Evolutionary conservation across 768 basidiomycete species (phyloP).

Genomic region (Saitozyma podzolica): DNA sequence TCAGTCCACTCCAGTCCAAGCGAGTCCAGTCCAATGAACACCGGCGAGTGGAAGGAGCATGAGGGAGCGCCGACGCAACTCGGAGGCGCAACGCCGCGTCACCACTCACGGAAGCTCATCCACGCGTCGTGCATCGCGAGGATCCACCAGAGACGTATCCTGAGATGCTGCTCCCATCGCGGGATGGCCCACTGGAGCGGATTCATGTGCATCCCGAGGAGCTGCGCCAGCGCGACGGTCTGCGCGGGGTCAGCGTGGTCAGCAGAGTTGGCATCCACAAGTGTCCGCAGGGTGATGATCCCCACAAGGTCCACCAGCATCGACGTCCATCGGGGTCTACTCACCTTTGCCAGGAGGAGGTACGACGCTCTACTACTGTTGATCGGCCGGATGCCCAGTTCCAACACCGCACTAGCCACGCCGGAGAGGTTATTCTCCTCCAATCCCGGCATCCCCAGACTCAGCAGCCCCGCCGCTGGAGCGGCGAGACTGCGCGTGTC

Average conservation of each 20-base stretch:
- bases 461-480: conserved; percentile 10
- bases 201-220: conserved; percentile 25
- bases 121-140: conserved; percentile 27
- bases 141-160: conserved; percentile 27
- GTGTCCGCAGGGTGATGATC: no score
- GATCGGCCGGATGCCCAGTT: conserved; percentile 15
- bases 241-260: conserved; percentile 4
- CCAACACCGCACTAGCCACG: conserved; percentile 18
- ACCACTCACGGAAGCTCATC: conserved; percentile 24
- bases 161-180: conserved; percentile 21
- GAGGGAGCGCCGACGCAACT: no score
- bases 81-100: no score
- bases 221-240: conserved; percentile 28
- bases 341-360: conserved; percentile 21
- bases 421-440: conserved; percentile 16
- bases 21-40: no score
- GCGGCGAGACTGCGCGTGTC: conserved; percentile 15
- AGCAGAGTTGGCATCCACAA: no score
- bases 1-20: no score
- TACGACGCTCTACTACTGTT: conserved; percentile 14
- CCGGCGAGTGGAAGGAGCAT: no score
- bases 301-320: no score
- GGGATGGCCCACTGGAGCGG: conserved; percentile 21
- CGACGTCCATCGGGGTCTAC: not conserved
- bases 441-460: not conserved